Base-by-base conservation (phyloP, 2,329 filamentous ascomycete species). In the Byssoonygena ceratinophila region DNA sequence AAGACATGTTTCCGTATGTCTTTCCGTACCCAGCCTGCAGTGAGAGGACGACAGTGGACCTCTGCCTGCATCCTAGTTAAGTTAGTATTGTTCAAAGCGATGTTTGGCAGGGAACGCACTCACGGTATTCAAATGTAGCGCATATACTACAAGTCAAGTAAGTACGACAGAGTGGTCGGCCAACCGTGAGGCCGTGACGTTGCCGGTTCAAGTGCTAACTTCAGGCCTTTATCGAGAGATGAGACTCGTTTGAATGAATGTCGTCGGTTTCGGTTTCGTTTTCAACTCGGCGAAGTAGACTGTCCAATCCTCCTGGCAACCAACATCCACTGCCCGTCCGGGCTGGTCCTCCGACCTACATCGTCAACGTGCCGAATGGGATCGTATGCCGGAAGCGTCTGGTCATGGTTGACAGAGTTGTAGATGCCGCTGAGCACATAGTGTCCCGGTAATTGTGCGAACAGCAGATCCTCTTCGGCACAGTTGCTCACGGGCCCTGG, bases 401-500 rank as follows among this genome's bases (percentile, higher is more conserved):
- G 27, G 14, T 52, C 43, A 23, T 54, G 27, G 23, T 56, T 56
- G 31, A 37, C 29, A 20, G 40, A 52, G 43, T 52, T 52, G 31
- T 52, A 52, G 11, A 52, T 52, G 6, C 16, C 39, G 44, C 43
- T 46, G 16, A 52, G 44, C 5, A 43, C 27, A 34, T 58, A 57
- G 49, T 58, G 57, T 22, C 57, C 57, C 5, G 57, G 57, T 37
- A 58, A 11, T 45, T 58, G 55, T 8, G 55, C 57, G 32, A 57
- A 58, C 31, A 57, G 56, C 23, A 57, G 44, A 43, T 58, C 53
- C 29, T 55, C 56, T 47, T 54, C 52, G 3, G 48, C 46, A 20
- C 52, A 48, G 6, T 20, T 25, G 40, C 18, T 44, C 3, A 16
- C 27, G 1, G 18, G 14, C 12, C 7, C n/a, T 2, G 46, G 14